Base-by-base conservation (phyloP, 2,329 filamentous ascomycete species). In the Grosmannia huntii region DNA sequence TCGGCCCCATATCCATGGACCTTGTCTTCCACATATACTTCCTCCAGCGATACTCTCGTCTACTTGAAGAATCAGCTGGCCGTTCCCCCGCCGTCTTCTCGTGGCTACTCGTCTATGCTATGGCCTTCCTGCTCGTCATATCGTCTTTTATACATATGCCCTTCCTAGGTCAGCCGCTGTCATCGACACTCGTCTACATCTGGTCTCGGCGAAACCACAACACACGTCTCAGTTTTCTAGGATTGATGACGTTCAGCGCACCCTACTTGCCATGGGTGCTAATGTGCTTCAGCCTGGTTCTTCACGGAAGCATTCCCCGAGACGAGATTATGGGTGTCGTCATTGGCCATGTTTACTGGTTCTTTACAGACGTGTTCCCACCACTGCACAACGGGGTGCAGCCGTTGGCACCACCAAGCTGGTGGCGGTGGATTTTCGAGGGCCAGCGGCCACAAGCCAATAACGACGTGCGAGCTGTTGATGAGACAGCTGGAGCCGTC, bases 1-100 rank as follows among this genome's bases (percentile, higher is more conserved):
- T 97, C 69, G 94, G 94, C 2, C 91, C 92, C 2, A 84, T 97
- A 63, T 94, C 87, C 33, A 83, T 99, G 68, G 94, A 97, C 70
- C 84, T 99, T 48, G 80, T 97, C 65, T 97, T 96, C 77, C 92
- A 97, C 71, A 88, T 97, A 70, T 99, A 96, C 80, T 99, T 99
- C 75, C 85, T 96, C 59, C 91, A 96, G 70, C 87, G 94, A 59
- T 99, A 99, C 72, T 91, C 92, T 7, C 87, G 94, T 55, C 86
- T 97, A 50, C 83, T 99, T 53, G 94, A 99, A 73, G 92, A 97
- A 72, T 90, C 89, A 0, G 90, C 90, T n/a, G 89, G 90, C 48
- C 84, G 89, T 50, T 95, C 89, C 5, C 88, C 92, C 1, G 94
- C 94, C 3, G 87, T 95, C 68, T 99, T 96, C 75, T 90, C 90